Evolutionary conservation across 2,329 filamentous ascomycete species (phyloP).

Genomic region (Ustulina deusta): DNA sequence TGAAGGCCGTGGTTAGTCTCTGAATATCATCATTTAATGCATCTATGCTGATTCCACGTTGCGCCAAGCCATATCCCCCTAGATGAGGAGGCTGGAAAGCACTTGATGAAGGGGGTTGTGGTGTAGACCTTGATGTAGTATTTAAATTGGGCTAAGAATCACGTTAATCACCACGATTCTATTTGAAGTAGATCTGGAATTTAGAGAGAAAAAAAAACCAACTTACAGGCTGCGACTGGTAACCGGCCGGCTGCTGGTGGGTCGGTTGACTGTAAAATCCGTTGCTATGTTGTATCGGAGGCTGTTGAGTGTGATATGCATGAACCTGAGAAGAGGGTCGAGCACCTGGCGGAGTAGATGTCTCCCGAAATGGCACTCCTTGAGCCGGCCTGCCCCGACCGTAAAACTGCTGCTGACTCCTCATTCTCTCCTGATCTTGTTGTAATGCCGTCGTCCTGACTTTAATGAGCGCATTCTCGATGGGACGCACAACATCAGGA

Average conservation of each 20-base stretch:
- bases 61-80: slow-evolving; percentile 56
- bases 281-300: slow-evolving; percentile 55
- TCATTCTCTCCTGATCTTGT: slow-evolving; percentile 66
- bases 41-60: slow-evolving; percentile 72
- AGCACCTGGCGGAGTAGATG: slow-evolving; percentile 76
- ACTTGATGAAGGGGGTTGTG: slow-evolving; percentile 55
- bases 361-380: slow-evolving; percentile 73
- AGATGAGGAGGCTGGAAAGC: slow-evolving; percentile 58
- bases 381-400: slow-evolving; percentile 64
- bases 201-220: no score
- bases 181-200: no score
- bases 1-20: slow-evolving; percentile 78
- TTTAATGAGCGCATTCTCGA: slow-evolving; percentile 94
- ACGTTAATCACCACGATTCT: slow-evolving; percentile 33
- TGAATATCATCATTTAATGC: slow-evolving; percentile 86
- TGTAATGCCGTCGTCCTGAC: slow-evolving; percentile 73
- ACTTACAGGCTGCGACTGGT: slow-evolving; percentile 52
- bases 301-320: slow-evolving; percentile 49
- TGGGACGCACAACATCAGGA: slow-evolving; percentile 85
- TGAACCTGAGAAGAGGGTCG: slow-evolving; percentile 53
- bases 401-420: slow-evolving; percentile 67
- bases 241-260: slow-evolving; percentile 44
- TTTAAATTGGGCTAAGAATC: slow-evolving; percentile 32
- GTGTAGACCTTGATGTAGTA: slow-evolving; percentile 54
- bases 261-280: slow-evolving; percentile 47